These are phyloP conservation scores for Cucumis melo DNA, from an alignment of 306 rosid genomes.

Conservation along the genomic window DNA sequence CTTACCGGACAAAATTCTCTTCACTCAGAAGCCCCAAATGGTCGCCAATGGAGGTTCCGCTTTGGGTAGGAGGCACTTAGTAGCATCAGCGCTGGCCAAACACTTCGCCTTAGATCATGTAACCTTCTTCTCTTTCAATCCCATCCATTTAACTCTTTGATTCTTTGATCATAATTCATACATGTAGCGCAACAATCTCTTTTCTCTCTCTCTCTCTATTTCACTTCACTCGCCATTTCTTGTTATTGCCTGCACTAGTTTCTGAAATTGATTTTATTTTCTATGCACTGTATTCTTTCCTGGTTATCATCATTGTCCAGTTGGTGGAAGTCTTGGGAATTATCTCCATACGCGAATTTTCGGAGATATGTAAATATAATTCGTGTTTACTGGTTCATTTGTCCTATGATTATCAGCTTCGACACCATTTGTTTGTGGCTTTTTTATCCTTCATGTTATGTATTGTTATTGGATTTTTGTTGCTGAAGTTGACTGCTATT, in stretches of 20 bases:
- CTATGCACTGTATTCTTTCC: background rate
- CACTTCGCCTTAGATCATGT: conserved; percentile 53
- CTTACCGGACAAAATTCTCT: background rate
- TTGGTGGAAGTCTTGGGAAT: background rate
- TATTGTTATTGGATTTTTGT: background rate
- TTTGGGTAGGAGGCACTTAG: conserved; percentile 26
- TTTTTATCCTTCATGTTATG: background rate
- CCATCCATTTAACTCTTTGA: background rate
- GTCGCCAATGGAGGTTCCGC: conserved; percentile 22
- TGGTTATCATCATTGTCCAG: background rate
- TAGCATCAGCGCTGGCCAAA: conserved; percentile 42
- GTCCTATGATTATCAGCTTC: background rate
- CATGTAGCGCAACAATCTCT: background rate
- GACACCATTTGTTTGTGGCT: background rate
- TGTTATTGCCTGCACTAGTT: background rate
- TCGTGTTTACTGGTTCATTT: background rate
- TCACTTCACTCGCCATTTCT: background rate
- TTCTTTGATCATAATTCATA: background rate
- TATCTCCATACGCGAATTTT: background rate
- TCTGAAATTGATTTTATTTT: background rate
- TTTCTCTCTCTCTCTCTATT: background rate
- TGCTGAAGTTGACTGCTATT: conserved; percentile 2
- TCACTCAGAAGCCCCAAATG: conserved; percentile 26
- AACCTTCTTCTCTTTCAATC: conserved; percentile 15
- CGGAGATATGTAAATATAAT: background rate